phyloP scores from a whole-genome alignment of 257 asterid genomes.

The Petunia secreta region DNA sequence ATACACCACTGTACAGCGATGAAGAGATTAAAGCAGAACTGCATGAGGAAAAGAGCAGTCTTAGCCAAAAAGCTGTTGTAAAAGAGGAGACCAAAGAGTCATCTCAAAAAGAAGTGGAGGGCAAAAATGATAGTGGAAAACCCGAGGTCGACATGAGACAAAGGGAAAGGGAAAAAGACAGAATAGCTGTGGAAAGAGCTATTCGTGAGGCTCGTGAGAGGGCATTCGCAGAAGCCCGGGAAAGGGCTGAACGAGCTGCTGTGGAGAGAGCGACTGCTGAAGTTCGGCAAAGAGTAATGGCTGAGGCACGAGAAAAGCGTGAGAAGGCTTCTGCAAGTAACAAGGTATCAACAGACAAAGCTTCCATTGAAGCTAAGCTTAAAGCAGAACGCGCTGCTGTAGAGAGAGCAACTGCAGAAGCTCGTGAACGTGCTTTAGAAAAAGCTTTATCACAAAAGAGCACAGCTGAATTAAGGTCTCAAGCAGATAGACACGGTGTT shows the following conservation, averaged over 20 bases:
- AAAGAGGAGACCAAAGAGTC: conserved; percentile 51
- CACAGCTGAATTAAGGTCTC: conserved; percentile 47
- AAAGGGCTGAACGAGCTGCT: conserved; percentile 92
- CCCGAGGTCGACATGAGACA: conserved; percentile 70
- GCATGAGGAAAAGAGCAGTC: conserved; percentile 35
- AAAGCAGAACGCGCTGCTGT: conserved; percentile 97
- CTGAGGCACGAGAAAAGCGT: conserved; percentile 71
- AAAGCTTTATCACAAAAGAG: conserved; percentile 80
- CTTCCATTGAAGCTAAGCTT: conserved; percentile 71
- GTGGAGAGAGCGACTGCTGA: conserved; percentile 84
- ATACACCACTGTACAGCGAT: conserved; percentile 43
- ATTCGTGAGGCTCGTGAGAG: conserved; percentile 97
- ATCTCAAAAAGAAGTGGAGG: conserved; percentile 37
- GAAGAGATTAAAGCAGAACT: conserved; percentile 39
- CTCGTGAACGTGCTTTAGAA: conserved; percentile 92
- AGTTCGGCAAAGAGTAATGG: conserved; percentile 68
- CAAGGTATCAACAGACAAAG: conserved; percentile 52
- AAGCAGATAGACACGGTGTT: conserved; percentile 44
- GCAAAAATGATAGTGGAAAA: conserved; percentile 48
- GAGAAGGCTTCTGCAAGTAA: conserved; percentile 53
- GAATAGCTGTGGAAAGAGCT: conserved; percentile 85
- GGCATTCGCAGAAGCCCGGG: conserved; percentile 93
- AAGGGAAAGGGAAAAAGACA: conserved; percentile 76
- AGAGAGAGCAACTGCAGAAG: conserved; percentile 93
- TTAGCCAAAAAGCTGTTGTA: conserved; percentile 27